phyloP scores from a whole-genome alignment of 2,329 filamentous ascomycete species.

The Rachicladosporium sp. region DNA sequence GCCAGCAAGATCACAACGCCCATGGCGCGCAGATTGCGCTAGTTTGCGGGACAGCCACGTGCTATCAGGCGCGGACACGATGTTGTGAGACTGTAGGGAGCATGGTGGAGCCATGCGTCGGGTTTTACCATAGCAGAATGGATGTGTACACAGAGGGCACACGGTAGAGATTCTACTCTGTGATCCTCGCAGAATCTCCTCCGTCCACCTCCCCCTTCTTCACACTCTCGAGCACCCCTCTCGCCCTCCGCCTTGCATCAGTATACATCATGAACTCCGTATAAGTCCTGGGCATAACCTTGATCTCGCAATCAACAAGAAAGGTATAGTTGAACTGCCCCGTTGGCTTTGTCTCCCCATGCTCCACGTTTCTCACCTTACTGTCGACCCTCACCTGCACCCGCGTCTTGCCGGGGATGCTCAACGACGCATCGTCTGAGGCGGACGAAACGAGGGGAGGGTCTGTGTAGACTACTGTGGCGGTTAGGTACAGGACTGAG shows the following conservation, averaged over 20 bases:
- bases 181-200: slow-evolving; percentile 17
- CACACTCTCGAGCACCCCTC: slow-evolving; percentile 36
- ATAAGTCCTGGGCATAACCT: slow-evolving; percentile 53
- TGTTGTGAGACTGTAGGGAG: too few species aligned
- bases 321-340: slow-evolving; percentile 71
- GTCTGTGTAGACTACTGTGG: slow-evolving; percentile 60
- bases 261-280: slow-evolving; percentile 54
- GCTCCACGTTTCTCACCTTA: slow-evolving; percentile 60
- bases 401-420: slow-evolving; percentile 31
- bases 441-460: slow-evolving; percentile 35
- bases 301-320: slow-evolving; percentile 50
- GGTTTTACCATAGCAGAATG: too few species aligned
- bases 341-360: slow-evolving; percentile 53
- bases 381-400: slow-evolving; percentile 61
- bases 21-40: too few species aligned
- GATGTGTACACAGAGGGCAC: too few species aligned
- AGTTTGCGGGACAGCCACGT: too few species aligned
- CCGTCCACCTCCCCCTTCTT: slow-evolving; percentile 18
- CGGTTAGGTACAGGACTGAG: slow-evolving; percentile 61
- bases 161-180: slow-evolving; percentile 11
- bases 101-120: too few species aligned
- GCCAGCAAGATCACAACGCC: too few species aligned
- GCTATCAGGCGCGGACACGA: too few species aligned
- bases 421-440: too few species aligned
- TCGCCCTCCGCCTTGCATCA: slow-evolving; percentile 45